Evolutionary conservation across 2,329 filamentous ascomycete genomes (phyloP), one percentile per base, ranked within the genome.

Genomic region (Venturia oleaginea): DNA sequence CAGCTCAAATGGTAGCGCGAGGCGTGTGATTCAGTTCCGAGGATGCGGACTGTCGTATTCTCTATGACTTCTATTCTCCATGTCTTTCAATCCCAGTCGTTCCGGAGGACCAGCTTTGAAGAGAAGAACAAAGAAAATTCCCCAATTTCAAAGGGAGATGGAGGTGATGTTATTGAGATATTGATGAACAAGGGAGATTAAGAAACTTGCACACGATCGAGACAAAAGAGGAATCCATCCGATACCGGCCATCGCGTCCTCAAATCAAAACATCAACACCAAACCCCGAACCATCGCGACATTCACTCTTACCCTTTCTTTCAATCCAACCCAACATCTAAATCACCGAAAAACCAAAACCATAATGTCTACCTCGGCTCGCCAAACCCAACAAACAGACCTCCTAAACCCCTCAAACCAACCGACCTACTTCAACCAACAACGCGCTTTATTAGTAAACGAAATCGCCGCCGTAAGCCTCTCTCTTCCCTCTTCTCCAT

Each of bases 381-480:
- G 34, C n/a, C n/a, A 24, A 27, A 6, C 37, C 59, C 59, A 40
- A 60, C 27, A 6, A 32, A 19, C 51, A 3, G 27, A 34, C 30
- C 27, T 57, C 51, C 27, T 19, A 32, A 63, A 63, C 17, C 59
- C 34, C 30, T 17, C 22, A 13, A 27, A 27, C 37, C 59, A 40
- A 60, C 11, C n/a, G 1, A 60, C 59, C 4, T 64, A 64, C 70
- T 93, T 92, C 70, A 88, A 92, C 72, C 84, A 88, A 72, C 89
- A 93, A 77, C 84, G 90, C 66, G 87, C 88, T 70, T 79, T 85
- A 7, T 80, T 92, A 37, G 80, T 92, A 4, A 80, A 82, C 59
- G 89, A 92, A 69, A 90, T 92, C 70, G 88, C 87, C 66, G 81
- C 86, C 78, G 89, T 90, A 71, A 59, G 81, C 76, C 85, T 63